Conservation (phyloP, 148 eudicot genomes). For the Vaccinium myrtillus region DNA sequence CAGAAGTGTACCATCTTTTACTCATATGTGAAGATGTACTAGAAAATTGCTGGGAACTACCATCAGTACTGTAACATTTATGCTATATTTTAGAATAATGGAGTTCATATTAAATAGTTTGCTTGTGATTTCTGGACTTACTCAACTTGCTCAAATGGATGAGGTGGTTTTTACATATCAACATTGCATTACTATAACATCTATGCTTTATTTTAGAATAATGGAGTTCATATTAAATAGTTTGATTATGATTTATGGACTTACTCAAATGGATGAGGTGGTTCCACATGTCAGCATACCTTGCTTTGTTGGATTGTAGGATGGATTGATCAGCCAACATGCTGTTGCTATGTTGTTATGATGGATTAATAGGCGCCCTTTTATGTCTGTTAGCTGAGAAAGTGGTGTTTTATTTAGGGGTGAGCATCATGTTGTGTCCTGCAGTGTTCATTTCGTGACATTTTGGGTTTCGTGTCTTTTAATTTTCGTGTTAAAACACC, state of each 20-base stretch:
- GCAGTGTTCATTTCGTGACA: too few relatives aligned
- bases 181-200: conserved; percentile 4
- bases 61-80: not conserved
- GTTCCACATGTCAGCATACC: not conserved
- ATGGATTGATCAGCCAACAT: not conserved
- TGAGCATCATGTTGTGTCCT: too few relatives aligned
- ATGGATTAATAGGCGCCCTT: not conserved
- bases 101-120: not conserved
- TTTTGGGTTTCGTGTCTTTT: too few relatives aligned
- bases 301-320: not conserved
- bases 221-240: not conserved
- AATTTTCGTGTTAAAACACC: too few relatives aligned
- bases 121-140: conserved; percentile 1
- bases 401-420: not conserved
- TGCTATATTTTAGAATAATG: not conserved
- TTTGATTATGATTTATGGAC: conserved; percentile 2
- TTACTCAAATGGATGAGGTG: not conserved
- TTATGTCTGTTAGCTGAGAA: not conserved
- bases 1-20: not conserved
- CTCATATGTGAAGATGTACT: not conserved
- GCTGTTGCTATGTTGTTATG: not conserved
- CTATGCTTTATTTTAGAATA: not conserved
- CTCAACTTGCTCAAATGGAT: not conserved
- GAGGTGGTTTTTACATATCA: not conserved
- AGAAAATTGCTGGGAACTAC: not conserved